These are phyloP conservation scores for Rubus parviflorus DNA, from an alignment of 306 rosid species.

Conservation along the genomic window DNA sequence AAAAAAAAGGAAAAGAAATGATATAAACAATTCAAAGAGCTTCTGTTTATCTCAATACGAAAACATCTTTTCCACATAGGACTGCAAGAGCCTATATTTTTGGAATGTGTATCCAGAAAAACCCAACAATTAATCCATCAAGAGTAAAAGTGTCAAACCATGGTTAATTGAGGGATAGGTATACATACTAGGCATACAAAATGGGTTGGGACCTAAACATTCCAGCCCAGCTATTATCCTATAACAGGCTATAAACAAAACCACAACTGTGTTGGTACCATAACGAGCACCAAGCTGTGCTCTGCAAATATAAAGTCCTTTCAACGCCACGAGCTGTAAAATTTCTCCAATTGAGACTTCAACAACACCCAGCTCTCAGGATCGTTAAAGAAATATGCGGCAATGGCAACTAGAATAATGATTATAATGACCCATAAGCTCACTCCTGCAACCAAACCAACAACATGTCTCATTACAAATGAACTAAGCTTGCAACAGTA, in stretches of 20 bases:
- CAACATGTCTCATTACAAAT: slow-evolving; percentile 3
- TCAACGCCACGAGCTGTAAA: neutral
- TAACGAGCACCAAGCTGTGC: slow-evolving; percentile 4
- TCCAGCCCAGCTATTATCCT: neutral
- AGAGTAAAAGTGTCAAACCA: too few relatives aligned
- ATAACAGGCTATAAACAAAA: slow-evolving; percentile 3
- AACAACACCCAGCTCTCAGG: slow-evolving; percentile 16
- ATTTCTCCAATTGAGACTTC: neutral
- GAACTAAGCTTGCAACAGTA: neutral
- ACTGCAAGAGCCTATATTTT: neutral
- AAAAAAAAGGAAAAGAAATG: neutral
- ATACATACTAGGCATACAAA: neutral
- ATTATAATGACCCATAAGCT: slow-evolving; percentile 67
- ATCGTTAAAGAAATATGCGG: slow-evolving; percentile 52
- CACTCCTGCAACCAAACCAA: slow-evolving; percentile 51
- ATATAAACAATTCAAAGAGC: neutral
- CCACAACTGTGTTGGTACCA: neutral
- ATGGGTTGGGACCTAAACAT: neutral
- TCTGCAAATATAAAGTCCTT: slow-evolving; percentile 7
- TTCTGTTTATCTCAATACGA: neutral
- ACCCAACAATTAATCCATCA: too few relatives aligned
- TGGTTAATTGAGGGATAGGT: too few relatives aligned
- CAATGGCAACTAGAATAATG: slow-evolving; percentile 60
- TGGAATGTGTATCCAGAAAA: too few relatives aligned
- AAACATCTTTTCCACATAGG: too few relatives aligned